phyloP scores from a whole-genome alignment of 306 rosid genomes.

The Gynostemma pentaphyllum region DNA sequence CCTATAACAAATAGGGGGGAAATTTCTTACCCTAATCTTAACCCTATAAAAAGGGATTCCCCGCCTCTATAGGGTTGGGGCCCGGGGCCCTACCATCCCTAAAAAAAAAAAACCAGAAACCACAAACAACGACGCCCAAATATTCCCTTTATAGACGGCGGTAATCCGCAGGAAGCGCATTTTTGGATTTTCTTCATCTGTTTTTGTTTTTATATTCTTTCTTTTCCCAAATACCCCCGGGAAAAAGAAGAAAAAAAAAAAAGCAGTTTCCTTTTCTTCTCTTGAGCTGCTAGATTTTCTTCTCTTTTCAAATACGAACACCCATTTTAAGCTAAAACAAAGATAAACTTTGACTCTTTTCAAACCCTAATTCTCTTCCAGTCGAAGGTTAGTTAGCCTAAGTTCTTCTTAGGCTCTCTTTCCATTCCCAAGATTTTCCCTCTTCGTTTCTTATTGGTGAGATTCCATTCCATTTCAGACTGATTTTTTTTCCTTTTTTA shows the following conservation, averaged over 20 bases:
- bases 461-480: too few species aligned
- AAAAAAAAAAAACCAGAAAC: background rate
- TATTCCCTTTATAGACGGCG: conserved; percentile 6
- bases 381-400: background rate
- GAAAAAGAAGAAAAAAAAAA: background rate
- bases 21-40: too few species aligned
- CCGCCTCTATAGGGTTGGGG: too few species aligned
- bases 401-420: conserved; percentile 8
- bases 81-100: too few species aligned
- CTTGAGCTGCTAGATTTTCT: background rate
- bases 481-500: background rate
- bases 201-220: background rate
- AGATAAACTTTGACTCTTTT: background rate
- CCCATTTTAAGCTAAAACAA: conserved; percentile 9
- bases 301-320: background rate
- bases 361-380: conserved; percentile 4
- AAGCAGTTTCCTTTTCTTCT: conserved; percentile 14
- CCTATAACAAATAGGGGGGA: too few species aligned
- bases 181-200: conserved; percentile 27
- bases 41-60: too few species aligned
- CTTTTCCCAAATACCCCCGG: conserved; percentile 2
- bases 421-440: conserved; percentile 17
- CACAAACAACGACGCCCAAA: background rate
- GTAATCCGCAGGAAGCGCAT: conserved; percentile 27
- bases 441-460: conserved; percentile 29